Conservation (phyloP, 148 eudicot species). For the Rhododendron simsii region DNA sequence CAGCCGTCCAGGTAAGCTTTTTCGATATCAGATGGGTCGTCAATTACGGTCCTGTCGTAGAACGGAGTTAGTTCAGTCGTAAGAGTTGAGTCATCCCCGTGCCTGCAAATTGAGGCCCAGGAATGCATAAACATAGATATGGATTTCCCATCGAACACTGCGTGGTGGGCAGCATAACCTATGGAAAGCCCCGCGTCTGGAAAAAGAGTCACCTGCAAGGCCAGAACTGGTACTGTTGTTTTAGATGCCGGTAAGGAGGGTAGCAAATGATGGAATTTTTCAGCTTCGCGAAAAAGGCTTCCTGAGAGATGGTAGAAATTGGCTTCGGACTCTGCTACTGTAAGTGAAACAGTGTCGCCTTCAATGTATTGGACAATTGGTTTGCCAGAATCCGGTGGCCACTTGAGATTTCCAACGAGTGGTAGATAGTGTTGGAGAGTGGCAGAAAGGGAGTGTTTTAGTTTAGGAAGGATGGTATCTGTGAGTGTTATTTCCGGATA, state of each 20-base stretch:
- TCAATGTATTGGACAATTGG: not conserved
- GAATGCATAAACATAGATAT: constrained; percentile 15
- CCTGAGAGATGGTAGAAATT: constrained; percentile 3
- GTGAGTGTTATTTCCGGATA: not conserved
- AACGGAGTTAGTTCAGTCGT: not conserved
- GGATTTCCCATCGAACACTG: constrained; percentile 12
- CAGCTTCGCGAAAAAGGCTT: not conserved
- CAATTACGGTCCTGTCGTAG: not conserved
- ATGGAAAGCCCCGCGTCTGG: constrained; percentile 10
- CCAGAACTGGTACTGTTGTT: not conserved
- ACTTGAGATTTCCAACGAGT: not conserved
- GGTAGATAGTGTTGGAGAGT: constrained; percentile 5
- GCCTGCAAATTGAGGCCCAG: constrained; percentile 14
- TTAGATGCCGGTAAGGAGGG: constrained; percentile 1
- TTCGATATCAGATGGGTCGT: not conserved
- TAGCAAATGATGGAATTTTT: not conserved
- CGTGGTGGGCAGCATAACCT: constrained; percentile 14
- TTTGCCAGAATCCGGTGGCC: not conserved
- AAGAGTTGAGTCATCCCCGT: not conserved
- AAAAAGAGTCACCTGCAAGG: constrained; percentile 15
- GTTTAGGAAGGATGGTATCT: not conserved
- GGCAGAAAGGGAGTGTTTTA: constrained; percentile 12
- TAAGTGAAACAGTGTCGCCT: constrained; percentile 4
- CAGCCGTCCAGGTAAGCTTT: not conserved
- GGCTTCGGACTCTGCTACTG: not conserved